Conservation (phyloP, 78 protist genomes). For the Dictyostelium discoideum region dicty_2.7 NC_007089.4:5687501-5688000, state of each 20-base stretch:
- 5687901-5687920: not conserved
- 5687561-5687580: not conserved
- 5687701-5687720: not conserved
- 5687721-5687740: not conserved
- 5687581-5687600: not conserved
- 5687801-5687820: not conserved
- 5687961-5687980: too few relatives aligned
- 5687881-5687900: too few relatives aligned
- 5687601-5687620: too few relatives aligned
- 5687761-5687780: not conserved
- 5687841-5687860: not conserved
- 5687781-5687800: not conserved
- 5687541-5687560: not conserved
- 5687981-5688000: too few relatives aligned
- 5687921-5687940: not conserved
- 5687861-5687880: not conserved
- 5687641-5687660: not conserved
- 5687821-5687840: not conserved
- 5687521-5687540: not conserved
- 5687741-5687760: not conserved
- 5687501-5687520: not conserved
- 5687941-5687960: too few relatives aligned
- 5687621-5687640: not conserved
- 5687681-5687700: not conserved
- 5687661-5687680: not conserved